Base-by-base conservation (phyloP, 2,329 filamentous ascomycete genomes). In the Cytospora chrysosperma region DNA sequence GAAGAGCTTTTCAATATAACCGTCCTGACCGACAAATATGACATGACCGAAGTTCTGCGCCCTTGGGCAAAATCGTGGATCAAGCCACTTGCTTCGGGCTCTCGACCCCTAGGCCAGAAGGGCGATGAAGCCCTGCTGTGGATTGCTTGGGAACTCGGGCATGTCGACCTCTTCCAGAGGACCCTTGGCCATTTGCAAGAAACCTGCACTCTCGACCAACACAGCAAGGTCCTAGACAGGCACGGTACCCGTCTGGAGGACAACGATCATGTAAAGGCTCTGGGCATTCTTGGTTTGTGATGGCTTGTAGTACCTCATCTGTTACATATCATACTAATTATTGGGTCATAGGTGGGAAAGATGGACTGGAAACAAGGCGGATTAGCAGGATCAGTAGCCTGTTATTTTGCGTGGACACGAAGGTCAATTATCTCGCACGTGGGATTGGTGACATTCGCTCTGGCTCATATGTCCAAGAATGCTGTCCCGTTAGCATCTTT, bases 1-100 rank as follows among this genome's bases (percentile, higher is more conserved):
- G 65, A 68, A 1, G 62, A 69, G 1, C 61, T 75, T 1, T 75
- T 71, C 63, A 59, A 70, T 0, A 59, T 75, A 4, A 69, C 72
- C 0, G 67, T 72, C 0, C 34, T 75, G 19, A 71, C 71, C 1
- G 67, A 75, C 34, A 75, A 74, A 51, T 75, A 75, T 65, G 69
- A 73, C 57, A 64, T 72, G 13, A 72, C 71, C 43, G 43, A 47
- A 24, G n/a, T 47, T 10, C 21, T 47, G 43, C 43, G 43, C 13
- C 43, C 43, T 2, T 47, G 43, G 43, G 43, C 21, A 12, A 10
- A 5, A 2, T 8, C 19, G n/a, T 47, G 43, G 43, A 4, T 24
- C 43, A 12, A 5, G 4, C 43, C n/a, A 12, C 7, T 21, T 24
- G 4, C n/a, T 47, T 13, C 43, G 8, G 9, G 1, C 1, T 12